A percentile compares a stretch with the other conserved stretches of the same genome.
phyloP scores from a whole-genome alignment of 768 basidiomycete species.

The Calocera viscosa region DNA sequence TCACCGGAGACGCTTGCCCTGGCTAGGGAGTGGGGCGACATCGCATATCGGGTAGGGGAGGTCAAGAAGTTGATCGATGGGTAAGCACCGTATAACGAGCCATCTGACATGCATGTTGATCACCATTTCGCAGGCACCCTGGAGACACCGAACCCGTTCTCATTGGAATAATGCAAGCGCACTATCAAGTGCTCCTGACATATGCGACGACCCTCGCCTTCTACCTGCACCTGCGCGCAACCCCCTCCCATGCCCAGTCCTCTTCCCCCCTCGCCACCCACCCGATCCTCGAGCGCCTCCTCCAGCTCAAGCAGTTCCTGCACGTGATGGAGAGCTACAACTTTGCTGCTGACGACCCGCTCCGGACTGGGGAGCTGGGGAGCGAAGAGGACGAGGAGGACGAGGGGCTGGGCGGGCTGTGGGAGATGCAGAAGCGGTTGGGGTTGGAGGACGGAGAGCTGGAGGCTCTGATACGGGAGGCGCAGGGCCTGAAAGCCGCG shows the following conservation, averaged over 20 bases:
- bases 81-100: constrained; percentile 30
- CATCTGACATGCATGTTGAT: background rate
- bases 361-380: constrained; percentile 11
- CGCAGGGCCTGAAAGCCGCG: constrained; percentile 22
- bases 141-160: constrained; percentile 41
- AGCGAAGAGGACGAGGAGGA: constrained; percentile 32
- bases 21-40: constrained; percentile 73
- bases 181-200: constrained; percentile 82
- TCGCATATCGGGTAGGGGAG: constrained; percentile 40
- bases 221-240: constrained; percentile 67
- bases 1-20: constrained; percentile 69
- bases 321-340: constrained; percentile 75
- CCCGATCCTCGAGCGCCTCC: constrained; percentile 62
- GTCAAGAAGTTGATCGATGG: constrained; percentile 41
- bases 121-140: constrained; percentile 32
- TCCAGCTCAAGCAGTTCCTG: constrained; percentile 72
- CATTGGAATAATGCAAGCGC: constrained; percentile 64
- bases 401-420: constrained; percentile 24
- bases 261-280: constrained; percentile 38
- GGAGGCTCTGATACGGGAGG: constrained; percentile 45
- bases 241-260: constrained; percentile 30
- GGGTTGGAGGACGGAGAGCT: constrained; percentile 39
- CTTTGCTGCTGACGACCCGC: constrained; percentile 34
- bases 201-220: constrained; percentile 86
- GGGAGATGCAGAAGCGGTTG: constrained; percentile 10